These are phyloP conservation scores for Agapanthus africanus DNA, from an alignment of 106 monocot species.

Conservation along the genomic window DNA sequence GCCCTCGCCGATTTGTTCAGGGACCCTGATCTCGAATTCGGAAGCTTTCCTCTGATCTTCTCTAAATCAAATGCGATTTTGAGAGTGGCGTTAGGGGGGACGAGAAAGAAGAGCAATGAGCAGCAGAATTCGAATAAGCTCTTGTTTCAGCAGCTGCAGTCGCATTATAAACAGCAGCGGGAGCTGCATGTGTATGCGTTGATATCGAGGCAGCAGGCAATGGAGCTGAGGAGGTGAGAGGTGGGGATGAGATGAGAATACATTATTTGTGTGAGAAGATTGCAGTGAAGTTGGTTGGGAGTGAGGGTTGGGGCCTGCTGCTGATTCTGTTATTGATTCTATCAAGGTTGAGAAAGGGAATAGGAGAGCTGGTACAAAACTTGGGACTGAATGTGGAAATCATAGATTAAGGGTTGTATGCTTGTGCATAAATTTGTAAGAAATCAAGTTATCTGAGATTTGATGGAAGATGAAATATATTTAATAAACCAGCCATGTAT, in stretches of 20 bases:
- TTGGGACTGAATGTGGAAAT: too few relatives aligned
- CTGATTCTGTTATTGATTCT: conserved; percentile 81
- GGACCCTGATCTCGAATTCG: conserved; percentile 95
- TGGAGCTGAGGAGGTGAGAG: conserved; percentile 94
- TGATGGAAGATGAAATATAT: too few relatives aligned
- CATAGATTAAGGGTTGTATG: too few relatives aligned
- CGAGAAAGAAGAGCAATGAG: conserved; percentile 22
- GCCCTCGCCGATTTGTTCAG: conserved; percentile 83
- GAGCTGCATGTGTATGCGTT: conserved; percentile 78
- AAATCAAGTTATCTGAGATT: too few relatives aligned
- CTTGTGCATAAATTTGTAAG: too few relatives aligned
- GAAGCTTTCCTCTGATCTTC: conserved; percentile 86
- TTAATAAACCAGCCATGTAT: too few relatives aligned
- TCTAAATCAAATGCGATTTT: conserved; percentile 50
- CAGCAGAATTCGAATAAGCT: conserved; percentile 60
- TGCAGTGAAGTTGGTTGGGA: conserved; percentile 77
- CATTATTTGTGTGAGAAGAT: conserved; percentile 73
- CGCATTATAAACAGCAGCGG: conserved; percentile 69
- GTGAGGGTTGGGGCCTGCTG: conserved; percentile 79
- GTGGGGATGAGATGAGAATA: conserved; percentile 93
- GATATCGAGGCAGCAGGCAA: conserved; percentile 68
- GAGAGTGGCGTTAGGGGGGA: conserved; percentile 64
- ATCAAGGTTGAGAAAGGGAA: conserved; percentile 74
- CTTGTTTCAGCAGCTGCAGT: conserved; percentile 79
- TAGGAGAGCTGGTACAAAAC: too few relatives aligned